These are phyloP conservation scores for Colletotrichum sansevieriae DNA, from an alignment of 2,329 filamentous ascomycete species.

Conservation along the genomic window DNA sequence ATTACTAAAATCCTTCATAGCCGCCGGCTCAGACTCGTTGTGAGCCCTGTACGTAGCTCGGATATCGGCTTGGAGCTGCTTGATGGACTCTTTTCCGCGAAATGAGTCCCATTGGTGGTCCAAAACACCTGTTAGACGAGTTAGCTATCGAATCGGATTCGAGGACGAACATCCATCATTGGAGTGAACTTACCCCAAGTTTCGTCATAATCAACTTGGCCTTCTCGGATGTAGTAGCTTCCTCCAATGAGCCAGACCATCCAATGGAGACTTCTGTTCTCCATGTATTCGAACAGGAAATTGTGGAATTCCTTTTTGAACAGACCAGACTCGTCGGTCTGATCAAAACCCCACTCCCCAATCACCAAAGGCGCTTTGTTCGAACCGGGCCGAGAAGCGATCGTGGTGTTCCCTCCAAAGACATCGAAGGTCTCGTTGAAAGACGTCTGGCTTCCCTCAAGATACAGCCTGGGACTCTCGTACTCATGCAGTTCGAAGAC, in stretches of 20 bases:
- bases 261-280: conserved; percentile 51
- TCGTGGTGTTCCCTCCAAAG: conserved; percentile 10
- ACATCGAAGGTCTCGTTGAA: conserved; percentile 9
- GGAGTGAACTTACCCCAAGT: conserved; percentile 54
- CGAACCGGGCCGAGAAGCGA: not conserved
- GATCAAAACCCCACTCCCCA: conserved; percentile 36
- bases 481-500: conserved; percentile 57
- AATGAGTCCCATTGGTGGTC: conserved; percentile 22
- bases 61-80: conserved; percentile 29
- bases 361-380: conserved; percentile 36
- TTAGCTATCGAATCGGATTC: not conserved
- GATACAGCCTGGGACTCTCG: conserved; percentile 47
- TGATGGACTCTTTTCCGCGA: conserved; percentile 19
- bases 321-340: conserved; percentile 11
- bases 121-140: not conserved
- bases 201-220: conserved; percentile 61
- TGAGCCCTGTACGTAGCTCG: conserved; percentile 25
- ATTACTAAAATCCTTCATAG: conserved; percentile 4
- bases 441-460: conserved; percentile 6
- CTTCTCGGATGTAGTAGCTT: conserved; percentile 62
- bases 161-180: too few species aligned
- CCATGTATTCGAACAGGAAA: conserved; percentile 58
- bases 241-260: conserved; percentile 63
- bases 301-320: conserved; percentile 54
- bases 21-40: conserved; percentile 9